Base-by-base conservation (phyloP, 2,329 filamentous ascomycete species). In the Chaetomiaceae sp. region DNA sequence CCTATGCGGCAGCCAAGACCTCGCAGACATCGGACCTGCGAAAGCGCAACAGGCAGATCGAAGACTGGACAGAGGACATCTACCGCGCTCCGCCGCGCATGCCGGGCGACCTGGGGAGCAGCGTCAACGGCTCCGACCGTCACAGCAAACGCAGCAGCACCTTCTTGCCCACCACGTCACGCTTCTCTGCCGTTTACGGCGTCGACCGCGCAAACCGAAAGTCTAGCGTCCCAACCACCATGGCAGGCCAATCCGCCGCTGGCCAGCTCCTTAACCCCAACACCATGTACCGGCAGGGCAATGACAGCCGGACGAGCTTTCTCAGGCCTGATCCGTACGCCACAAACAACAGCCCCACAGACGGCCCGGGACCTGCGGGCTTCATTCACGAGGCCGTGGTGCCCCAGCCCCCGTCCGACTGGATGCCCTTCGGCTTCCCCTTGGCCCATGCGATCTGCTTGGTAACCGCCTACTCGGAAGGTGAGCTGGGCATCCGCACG, bases 11-110 rank as follows among this genome's bases (percentile, higher is more conserved):
- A 0, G 73, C 79, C 42, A 96, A 89, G 70, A 95, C 92, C 0
- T 92, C 89, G 2, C 85, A 95, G 67, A 83, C 82, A 14, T 83
- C 85, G 5, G 82, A 93, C 66, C 82, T 85, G 58, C 90, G 92
- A 67, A 86, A 91, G 70, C 84, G 93, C 53, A 86, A 91, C 60
- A 83, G 86, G 60, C 90, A 97, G 71, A 99, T 99, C 58, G 93
- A 99, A 68, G 92, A 96, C 62, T 99, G 93, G 93, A 86, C 86
- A 13, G 89, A 97, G 58, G 93, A 99, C 64, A 99, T 99, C 62
- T 97, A 99, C 69, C 87, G 90, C 38, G 87, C 92, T 3, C 89
- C 90, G 20, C 84, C 86, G 48, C 87, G 90, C 58, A 76, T 96
- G 57, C 80, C 85, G 3, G 93, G 83, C 16, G 82, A 96, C 61